Percentiles rank a stretch among this genome's conserved stretches.
phyloP scores from a whole-genome alignment of 352 stramenopile species.

The Phytophthora macrochlamydospora region DNA sequence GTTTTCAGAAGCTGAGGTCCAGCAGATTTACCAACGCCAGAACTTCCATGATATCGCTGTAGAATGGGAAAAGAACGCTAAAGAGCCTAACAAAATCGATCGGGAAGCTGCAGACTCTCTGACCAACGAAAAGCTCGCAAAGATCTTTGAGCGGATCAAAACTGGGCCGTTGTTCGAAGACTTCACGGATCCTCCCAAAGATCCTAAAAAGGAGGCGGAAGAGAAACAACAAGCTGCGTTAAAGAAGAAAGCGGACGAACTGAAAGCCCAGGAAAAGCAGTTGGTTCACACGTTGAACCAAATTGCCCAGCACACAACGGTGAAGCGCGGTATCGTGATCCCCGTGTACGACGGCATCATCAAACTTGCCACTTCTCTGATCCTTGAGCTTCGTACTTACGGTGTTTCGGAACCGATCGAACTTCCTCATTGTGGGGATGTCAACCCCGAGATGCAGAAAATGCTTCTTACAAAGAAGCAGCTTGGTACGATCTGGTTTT shows the following conservation, averaged over 20 bases:
- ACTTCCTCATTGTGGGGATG: constrained; percentile 57
- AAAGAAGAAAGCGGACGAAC: constrained; percentile 19
- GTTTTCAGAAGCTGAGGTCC: constrained; percentile 31
- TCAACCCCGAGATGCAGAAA: constrained; percentile 38
- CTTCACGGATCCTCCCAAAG: constrained; percentile 20
- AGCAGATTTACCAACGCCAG: constrained; percentile 44
- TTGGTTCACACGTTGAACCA: constrained; percentile 38
- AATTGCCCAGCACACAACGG: constrained; percentile 25
- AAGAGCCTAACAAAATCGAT: constrained; percentile 12
- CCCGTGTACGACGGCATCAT: constrained; percentile 54
- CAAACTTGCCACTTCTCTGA: constrained; percentile 47
- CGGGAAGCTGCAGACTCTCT: constrained; percentile 28
- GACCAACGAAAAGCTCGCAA: constrained; percentile 27
- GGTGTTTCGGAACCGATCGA: constrained; percentile 52
- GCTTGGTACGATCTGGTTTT: constrained; percentile 33
- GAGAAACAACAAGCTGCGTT: constrained; percentile 17
- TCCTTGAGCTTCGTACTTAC: constrained; percentile 47
- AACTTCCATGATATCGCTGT: constrained; percentile 32
- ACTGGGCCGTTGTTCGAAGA: constrained; percentile 20
- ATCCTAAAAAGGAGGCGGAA: constrained; percentile 20
- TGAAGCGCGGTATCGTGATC: constrained; percentile 55
- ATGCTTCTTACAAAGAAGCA: constrained; percentile 33
- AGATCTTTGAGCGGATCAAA: constrained; percentile 17
- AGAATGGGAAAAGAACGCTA: constrained; percentile 30
- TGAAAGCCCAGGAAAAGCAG: constrained; percentile 31